phyloP scores from a whole-genome alignment of 1,139 yeast species.

The Lodderomyces elongisporus region DNA sequence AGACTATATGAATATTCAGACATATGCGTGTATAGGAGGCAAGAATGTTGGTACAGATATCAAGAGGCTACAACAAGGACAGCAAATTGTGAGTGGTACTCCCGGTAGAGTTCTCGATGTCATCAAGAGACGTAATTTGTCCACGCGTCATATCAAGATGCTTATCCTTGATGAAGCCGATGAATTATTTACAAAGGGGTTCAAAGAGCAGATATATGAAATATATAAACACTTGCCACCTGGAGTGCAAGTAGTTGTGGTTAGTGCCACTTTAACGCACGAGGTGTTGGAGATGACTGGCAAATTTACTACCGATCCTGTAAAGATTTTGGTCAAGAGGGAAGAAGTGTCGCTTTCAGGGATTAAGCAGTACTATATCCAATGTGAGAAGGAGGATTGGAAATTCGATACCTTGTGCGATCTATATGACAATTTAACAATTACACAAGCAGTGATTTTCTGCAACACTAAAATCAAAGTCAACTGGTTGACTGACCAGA shows the following conservation, averaged over 20 bases:
- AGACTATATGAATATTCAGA: conserved; percentile 74
- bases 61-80: conserved; percentile 67
- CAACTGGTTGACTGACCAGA: conserved; percentile 84
- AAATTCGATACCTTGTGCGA: conserved; percentile 93
- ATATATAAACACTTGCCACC: conserved; percentile 77
- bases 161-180: conserved; percentile 92
- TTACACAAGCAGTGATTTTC: conserved; percentile 93
- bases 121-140: conserved; percentile 68
- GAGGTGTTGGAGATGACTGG: conserved; percentile 84
- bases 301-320: conserved; percentile 88
- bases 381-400: conserved; percentile 91
- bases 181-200: conserved; percentile 84
- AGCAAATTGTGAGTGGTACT: conserved; percentile 93
- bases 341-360: conserved; percentile 89
- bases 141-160: conserved; percentile 71
- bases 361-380: conserved; percentile 79
- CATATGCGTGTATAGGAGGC: conserved; percentile 94
- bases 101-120: conserved; percentile 93
- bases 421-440: conserved; percentile 86
- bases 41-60: conserved; percentile 78
- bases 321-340: conserved; percentile 81
- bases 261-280: conserved; percentile 84
- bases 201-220: conserved; percentile 88
- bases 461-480: conserved; percentile 99
- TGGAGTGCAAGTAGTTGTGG: conserved; percentile 85